phyloP scores from a whole-genome alignment of 1,284 basidiomycete genomes.

The Pisolithus thermaeus region DNA sequence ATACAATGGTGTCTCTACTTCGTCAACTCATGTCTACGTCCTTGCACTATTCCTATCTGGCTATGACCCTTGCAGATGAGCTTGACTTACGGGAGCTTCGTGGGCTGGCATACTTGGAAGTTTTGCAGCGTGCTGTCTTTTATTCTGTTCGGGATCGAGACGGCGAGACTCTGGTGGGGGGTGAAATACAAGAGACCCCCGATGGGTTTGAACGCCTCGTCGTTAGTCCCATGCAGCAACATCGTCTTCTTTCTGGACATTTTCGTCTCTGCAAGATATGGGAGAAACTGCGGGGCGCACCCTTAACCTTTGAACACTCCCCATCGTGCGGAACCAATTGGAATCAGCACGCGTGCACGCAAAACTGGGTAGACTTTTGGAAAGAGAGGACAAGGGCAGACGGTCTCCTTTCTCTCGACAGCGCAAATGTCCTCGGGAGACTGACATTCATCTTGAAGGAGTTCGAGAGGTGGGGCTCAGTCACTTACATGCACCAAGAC shows the following conservation, averaged over 20 bases:
- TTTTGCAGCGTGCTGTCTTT: slow-evolving; percentile 54
- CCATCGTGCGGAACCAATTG: slow-evolving; percentile 56
- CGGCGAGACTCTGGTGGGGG: slow-evolving; percentile 18
- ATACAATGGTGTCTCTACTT: slow-evolving; percentile 52
- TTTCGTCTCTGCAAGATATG: slow-evolving; percentile 57
- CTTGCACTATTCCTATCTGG: slow-evolving; percentile 58
- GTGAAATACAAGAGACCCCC: slow-evolving; percentile 26
- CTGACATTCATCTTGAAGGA: slow-evolving; percentile 54
- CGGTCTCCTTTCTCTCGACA: slow-evolving; percentile 45
- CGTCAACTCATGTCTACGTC: slow-evolving; percentile 52
- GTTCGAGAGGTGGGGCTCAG: slow-evolving; percentile 60
- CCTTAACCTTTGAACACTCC: slow-evolving; percentile 55
- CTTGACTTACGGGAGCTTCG: slow-evolving; percentile 49
- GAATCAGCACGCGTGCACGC: slow-evolving; percentile 62
- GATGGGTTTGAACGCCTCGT: slow-evolving; percentile 39
- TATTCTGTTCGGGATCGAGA: slow-evolving; percentile 26
- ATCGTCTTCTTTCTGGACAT: slow-evolving; percentile 59
- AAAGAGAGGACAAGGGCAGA: slow-evolving; percentile 61
- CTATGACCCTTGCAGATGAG: slow-evolving; percentile 64
- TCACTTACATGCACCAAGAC: slow-evolving; percentile 69
- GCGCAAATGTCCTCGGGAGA: slow-evolving; percentile 59
- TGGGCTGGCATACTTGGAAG: slow-evolving; percentile 62
- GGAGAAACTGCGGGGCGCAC: slow-evolving; percentile 51
- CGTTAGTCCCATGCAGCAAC: slow-evolving; percentile 49
- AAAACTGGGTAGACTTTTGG: slow-evolving; percentile 65